Evolutionary conservation across 192 early-diverging fungal genomes (phyloP).

Genomic region (Chytriomyces confervae): DNA sequence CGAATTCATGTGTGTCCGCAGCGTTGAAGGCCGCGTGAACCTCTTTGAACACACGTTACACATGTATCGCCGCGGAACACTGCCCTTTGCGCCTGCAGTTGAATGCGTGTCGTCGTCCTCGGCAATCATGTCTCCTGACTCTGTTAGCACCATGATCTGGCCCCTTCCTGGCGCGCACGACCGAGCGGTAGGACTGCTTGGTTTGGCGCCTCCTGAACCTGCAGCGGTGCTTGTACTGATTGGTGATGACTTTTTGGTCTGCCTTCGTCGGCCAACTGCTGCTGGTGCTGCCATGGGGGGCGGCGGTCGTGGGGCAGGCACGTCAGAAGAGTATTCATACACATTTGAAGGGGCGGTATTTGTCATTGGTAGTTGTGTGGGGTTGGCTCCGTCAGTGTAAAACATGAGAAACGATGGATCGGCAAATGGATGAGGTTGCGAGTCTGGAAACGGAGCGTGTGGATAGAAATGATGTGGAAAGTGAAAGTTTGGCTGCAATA

Average conservation of each 20-base stretch:
- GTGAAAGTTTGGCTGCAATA: constrained; percentile 7
- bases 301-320: too few relatives aligned
- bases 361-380: background rate
- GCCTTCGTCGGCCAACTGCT: background rate
- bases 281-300: too few relatives aligned
- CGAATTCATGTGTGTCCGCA: constrained; percentile 41
- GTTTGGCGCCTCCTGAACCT: too few relatives aligned
- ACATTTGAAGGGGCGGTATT: background rate
- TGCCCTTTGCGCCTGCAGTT: background rate
- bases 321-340: too few relatives aligned
- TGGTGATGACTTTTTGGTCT: background rate
- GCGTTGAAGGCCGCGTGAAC: constrained; percentile 39
- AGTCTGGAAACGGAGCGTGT: constrained; percentile 1
- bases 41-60: constrained; percentile 38
- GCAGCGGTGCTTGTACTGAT: background rate
- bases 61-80: constrained; percentile 32
- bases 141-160: constrained; percentile 29
- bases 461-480: constrained; percentile 25
- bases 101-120: constrained; percentile 23
- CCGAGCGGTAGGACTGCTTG: too few relatives aligned
- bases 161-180: background rate
- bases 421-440: background rate
- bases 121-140: constrained; percentile 32
- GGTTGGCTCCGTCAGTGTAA: background rate
- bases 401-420: constrained; percentile 21